These are phyloP conservation scores for Aspergillus pseudonomiae DNA, from an alignment of 2,329 filamentous ascomycete genomes.

Conservation along the genomic window DNA sequence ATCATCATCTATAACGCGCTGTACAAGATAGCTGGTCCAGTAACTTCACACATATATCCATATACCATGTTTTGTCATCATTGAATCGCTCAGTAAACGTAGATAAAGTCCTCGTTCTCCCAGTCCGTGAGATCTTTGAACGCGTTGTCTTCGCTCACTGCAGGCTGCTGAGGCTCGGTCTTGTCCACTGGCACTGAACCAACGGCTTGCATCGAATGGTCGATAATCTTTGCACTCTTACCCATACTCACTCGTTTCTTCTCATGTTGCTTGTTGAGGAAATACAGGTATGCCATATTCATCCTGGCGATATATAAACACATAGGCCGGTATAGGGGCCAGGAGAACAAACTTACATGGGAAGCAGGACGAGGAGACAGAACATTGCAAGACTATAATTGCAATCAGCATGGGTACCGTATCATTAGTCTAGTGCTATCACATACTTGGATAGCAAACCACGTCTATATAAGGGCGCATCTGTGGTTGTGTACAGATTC, in stretches of 20 bases:
- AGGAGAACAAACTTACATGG: conserved; percentile 36
- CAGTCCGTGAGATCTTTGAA: conserved; percentile 64
- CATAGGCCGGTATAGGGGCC: background rate
- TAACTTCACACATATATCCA: background rate
- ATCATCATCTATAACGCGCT: background rate
- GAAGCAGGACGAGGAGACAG: conserved; percentile 59
- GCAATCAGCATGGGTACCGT: background rate
- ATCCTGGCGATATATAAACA: conserved; percentile 22
- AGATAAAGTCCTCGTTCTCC: conserved; percentile 67
- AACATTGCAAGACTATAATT: conserved; percentile 58
- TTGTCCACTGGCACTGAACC: conserved; percentile 28
- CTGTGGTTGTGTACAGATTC: conserved; percentile 63
- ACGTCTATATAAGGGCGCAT: conserved; percentile 60
- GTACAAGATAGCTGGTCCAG: background rate
- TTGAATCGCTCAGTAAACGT: conserved; percentile 49
- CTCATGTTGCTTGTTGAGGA: conserved; percentile 60
- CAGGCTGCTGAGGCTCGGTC: conserved; percentile 31
- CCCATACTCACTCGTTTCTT: conserved; percentile 59
- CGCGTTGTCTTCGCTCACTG: conserved; percentile 49
- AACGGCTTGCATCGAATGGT: conserved; percentile 60
- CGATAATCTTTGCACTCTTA: conserved; percentile 61
- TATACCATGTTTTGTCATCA: background rate
- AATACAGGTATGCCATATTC: conserved; percentile 52
- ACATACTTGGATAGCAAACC: conserved; percentile 60
- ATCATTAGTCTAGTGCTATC: too few relatives aligned